Base-by-base conservation (phyloP, 371 early-diverging fungal species). In the Blyttiomyces sp. region DNA sequence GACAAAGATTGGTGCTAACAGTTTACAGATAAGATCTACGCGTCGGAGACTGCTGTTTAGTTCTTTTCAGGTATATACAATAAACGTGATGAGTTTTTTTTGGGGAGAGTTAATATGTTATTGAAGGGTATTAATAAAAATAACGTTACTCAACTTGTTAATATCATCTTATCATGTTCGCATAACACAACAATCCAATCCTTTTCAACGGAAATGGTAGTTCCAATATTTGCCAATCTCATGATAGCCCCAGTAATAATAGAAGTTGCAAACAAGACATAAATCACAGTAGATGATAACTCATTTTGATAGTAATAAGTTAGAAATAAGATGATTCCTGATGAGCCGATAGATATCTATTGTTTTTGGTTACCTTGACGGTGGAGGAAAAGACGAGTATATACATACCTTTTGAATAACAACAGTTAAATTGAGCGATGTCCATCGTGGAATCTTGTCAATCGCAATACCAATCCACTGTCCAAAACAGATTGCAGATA, bases 1-100 rank as follows among this genome's bases (percentile, higher is more conserved):
- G 21, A 75, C 68, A 2, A 48, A 42, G 4, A 83, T 43, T 0
- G 81, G 79, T 3, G 80, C 78, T 13, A 64, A 63, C 17, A 79
- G 56, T 48, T 83, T 80, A 69, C 80, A 79, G 9, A 67, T 39
- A 7, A 83, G 68, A 55, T 83, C 83, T 21, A 81, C 72, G n/a
- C 78, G 58, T 32, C 77, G 72, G 62, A 80, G n/a, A n/a, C n/a
- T n/a, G n/a, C n/a, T n/a, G n/a, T n/a, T n/a, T n/a, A n/a, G n/a
- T n/a, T n/a, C n/a, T n/a, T n/a, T n/a, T n/a, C n/a, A n/a, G n/a
- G n/a, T n/a, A n/a, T n/a, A n/a, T n/a, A n/a, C n/a, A n/a, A n/a
- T n/a, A n/a, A n/a, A n/a, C n/a, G n/a, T n/a, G n/a, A n/a, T n/a
- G n/a, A n/a, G n/a, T n/a, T n/a, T n/a, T n/a, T n/a, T n/a, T n/a